These are phyloP conservation scores for Tetracladium maxilliforme DNA, from an alignment of 2,329 filamentous ascomycete species.

Conservation along the genomic window DNA sequence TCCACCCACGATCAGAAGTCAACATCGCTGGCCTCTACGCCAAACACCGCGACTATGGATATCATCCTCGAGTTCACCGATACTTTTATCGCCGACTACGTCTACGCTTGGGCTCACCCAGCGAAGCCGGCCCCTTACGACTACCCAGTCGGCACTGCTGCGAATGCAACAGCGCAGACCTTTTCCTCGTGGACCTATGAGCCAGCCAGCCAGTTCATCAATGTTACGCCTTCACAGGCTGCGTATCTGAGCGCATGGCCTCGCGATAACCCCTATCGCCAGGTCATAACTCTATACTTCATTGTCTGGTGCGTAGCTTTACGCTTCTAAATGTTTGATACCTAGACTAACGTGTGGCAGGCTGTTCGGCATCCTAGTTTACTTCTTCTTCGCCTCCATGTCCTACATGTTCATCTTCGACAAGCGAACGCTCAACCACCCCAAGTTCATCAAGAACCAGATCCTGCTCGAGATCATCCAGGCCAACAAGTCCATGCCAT, in stretches of 20 bases:
- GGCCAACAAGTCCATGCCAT: constrained; percentile 60
- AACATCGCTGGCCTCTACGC: too few relatives aligned
- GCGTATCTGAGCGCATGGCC: constrained; percentile 68
- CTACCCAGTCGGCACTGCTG: constrained; percentile 27
- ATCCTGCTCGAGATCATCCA: constrained; percentile 75
- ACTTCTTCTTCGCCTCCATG: constrained; percentile 70
- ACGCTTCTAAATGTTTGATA: constrained; percentile 2
- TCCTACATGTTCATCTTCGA: constrained; percentile 88
- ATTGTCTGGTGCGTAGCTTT: constrained; percentile 63
- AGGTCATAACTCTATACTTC: constrained; percentile 61
- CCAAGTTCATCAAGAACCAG: constrained; percentile 91
- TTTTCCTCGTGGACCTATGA: constrained; percentile 51
- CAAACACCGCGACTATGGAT: constrained; percentile 54
- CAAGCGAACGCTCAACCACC: constrained; percentile 76
- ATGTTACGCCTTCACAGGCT: constrained; percentile 54
- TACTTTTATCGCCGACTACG: constrained; percentile 64
- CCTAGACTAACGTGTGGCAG: constrained; percentile 26
- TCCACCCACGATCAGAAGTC: too few relatives aligned
- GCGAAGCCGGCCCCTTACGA: constrained; percentile 35
- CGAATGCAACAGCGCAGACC: constrained; percentile 32
- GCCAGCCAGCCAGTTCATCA: constrained; percentile 57
- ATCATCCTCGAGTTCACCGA: constrained; percentile 78
- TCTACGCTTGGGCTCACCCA: constrained; percentile 63
- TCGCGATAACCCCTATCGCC: constrained; percentile 64
- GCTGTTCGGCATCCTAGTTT: constrained; percentile 72